Evolutionary conservation across 1,284 basidiomycete species (phyloP).

Genomic region (Meripilus lineatus): DNA sequence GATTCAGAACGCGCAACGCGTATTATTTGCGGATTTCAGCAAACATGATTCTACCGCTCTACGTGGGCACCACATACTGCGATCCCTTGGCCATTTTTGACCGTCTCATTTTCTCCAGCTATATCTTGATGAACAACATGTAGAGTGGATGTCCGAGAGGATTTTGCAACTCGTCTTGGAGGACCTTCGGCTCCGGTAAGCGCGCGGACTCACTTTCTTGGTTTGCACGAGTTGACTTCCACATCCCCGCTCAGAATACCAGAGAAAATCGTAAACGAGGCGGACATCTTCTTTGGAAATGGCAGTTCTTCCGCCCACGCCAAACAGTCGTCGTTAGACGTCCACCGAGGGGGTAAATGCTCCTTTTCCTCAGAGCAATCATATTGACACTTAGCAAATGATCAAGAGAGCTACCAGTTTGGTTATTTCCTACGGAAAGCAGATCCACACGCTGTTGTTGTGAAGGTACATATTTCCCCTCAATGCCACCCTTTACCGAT

Average conservation of each 20-base stretch:
- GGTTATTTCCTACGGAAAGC: constrained; percentile 76
- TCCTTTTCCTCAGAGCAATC: constrained; percentile 4
- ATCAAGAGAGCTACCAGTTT: constrained; percentile 70
- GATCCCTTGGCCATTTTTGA: background rate
- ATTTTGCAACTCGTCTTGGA: constrained; percentile 66
- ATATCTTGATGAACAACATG: constrained; percentile 74
- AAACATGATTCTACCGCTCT: constrained; percentile 60
- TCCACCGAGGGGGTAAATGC: constrained; percentile 62
- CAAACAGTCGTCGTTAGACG: constrained; percentile 63
- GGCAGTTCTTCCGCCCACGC: constrained; percentile 34
- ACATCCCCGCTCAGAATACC: constrained; percentile 43
- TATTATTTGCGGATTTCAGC: constrained; percentile 70
- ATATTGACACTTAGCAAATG: background rate
- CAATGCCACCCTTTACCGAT: background rate
- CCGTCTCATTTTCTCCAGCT: constrained; percentile 36
- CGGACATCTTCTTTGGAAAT: constrained; percentile 36
- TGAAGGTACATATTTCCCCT: constrained; percentile 48
- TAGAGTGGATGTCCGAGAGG: constrained; percentile 74
- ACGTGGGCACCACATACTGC: too few relatives aligned
- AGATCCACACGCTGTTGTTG: constrained; percentile 67
- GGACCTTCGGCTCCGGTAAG: constrained; percentile 66
- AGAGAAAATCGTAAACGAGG: constrained; percentile 60
- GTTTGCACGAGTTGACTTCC: background rate
- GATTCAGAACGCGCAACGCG: constrained; percentile 54
- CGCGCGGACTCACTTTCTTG: background rate